phyloP scores from a whole-genome alignment of 371 early-diverging fungal species.

The Entomophthora muscae region DNA sequence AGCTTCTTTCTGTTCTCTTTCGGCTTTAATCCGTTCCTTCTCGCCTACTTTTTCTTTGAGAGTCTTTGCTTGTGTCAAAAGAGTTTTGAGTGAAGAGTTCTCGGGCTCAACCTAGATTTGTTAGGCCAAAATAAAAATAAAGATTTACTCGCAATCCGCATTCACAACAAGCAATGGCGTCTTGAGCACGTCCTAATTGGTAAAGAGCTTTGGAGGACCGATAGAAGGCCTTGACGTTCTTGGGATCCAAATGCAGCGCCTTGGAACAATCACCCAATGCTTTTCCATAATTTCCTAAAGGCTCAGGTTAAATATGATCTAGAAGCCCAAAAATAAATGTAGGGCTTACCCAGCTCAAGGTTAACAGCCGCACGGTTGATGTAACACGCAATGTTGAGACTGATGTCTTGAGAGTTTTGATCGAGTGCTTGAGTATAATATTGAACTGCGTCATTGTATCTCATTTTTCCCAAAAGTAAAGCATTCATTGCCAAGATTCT shows the following conservation, averaged over 20 bases:
- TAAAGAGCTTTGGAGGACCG: conserved; percentile 70
- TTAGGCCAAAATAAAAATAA: neutral
- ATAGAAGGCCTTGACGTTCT: conserved; percentile 80
- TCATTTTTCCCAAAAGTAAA: conserved; percentile 49
- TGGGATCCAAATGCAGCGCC: conserved; percentile 57
- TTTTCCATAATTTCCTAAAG: conserved; percentile 54
- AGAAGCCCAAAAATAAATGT: neutral
- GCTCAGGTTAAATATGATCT: conserved; percentile 1
- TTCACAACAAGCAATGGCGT: conserved; percentile 72
- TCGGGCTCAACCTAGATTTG: conserved; percentile 33
- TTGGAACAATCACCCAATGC: conserved; percentile 76
- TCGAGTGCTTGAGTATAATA: conserved; percentile 81
- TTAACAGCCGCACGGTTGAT: conserved; percentile 88
- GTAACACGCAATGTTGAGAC: conserved; percentile 56
- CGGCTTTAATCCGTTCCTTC: conserved; percentile 23
- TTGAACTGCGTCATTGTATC: conserved; percentile 57
- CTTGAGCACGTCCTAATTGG: conserved; percentile 54
- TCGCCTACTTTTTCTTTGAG: conserved; percentile 22
- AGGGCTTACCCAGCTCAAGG: conserved; percentile 52
- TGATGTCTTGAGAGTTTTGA: conserved; percentile 50
- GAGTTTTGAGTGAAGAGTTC: conserved; percentile 34
- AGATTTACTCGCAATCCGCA: conserved; percentile 29
- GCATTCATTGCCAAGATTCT: conserved; percentile 86
- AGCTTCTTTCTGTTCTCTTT: conserved; percentile 22
- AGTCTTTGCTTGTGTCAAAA: conserved; percentile 21